phyloP scores from a whole-genome alignment of 805 yeast genomes.

The Lachancea cidri region DNA sequence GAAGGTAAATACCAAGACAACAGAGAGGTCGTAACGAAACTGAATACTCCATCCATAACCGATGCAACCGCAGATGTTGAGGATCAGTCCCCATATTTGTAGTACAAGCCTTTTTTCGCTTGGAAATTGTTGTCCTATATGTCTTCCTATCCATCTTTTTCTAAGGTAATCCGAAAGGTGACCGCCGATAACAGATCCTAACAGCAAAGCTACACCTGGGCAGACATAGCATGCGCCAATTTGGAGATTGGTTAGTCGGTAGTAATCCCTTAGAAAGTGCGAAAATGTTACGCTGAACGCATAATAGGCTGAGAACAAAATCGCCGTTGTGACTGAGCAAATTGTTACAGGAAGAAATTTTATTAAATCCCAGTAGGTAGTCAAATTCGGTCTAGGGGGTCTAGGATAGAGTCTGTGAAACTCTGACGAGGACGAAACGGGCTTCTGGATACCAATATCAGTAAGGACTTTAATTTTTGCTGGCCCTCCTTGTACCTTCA shows the following conservation, averaged over 20 bases:
- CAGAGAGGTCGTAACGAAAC: conserved; percentile 34
- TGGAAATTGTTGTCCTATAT: conserved; percentile 29
- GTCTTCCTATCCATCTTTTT: conserved; percentile 24
- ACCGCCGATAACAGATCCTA: conserved; percentile 48
- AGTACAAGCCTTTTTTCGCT: conserved; percentile 45
- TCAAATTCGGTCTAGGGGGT: conserved; percentile 43
- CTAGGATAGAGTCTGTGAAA: conserved; percentile 34
- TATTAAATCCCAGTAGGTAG: conserved; percentile 35
- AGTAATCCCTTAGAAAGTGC: conserved; percentile 34
- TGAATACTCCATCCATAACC: conserved; percentile 52
- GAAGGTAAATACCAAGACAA: conserved; percentile 41
- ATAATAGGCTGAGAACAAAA: conserved; percentile 51
- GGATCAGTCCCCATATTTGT: conserved; percentile 40
- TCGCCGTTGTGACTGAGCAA: conserved; percentile 43
- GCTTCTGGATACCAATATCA: conserved; percentile 27
- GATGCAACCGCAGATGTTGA: conserved; percentile 41
- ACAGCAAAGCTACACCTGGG: conserved; percentile 46
- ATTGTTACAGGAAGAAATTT: conserved; percentile 41
- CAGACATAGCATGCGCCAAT: conserved; percentile 46
- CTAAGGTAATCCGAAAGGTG: conserved; percentile 40
- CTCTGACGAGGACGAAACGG: conserved; percentile 18
- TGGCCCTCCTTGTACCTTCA: not conserved
- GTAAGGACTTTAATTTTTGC: not conserved
- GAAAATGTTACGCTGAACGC: conserved; percentile 49
- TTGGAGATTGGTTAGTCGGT: conserved; percentile 34